Conservation (phyloP, 2,329 filamentous ascomycete species). For the Trichoderma breve region DNA sequence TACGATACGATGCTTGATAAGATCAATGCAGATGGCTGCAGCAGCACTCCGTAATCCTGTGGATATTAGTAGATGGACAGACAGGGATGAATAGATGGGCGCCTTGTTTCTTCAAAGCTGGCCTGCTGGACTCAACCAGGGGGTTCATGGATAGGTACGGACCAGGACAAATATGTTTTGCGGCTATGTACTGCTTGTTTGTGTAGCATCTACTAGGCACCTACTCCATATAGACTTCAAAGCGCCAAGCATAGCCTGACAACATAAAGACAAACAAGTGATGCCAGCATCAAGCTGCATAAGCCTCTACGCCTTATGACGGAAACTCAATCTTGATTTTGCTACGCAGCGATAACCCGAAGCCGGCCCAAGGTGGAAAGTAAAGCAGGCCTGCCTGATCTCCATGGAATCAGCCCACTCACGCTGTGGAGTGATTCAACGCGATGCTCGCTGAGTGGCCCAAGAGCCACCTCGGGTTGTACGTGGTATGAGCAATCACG, state of each 20-base stretch:
- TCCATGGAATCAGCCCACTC: slow-evolving; percentile 13
- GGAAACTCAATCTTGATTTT: background rate
- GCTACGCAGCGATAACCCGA: background rate
- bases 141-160: background rate
- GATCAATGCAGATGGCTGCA: background rate
- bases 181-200: background rate
- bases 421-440: slow-evolving; percentile 14
- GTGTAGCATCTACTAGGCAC: background rate
- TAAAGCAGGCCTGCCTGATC: slow-evolving; percentile 14
- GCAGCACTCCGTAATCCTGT: background rate
- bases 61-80: background rate
- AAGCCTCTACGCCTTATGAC: background rate
- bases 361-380: slow-evolving; percentile 1
- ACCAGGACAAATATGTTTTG: background rate
- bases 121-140: background rate
- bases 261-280: background rate
- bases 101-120: background rate
- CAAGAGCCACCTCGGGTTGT: background rate
- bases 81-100: background rate
- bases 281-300: background rate
- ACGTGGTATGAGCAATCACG: slow-evolving; percentile 19
- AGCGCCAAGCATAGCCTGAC: background rate
- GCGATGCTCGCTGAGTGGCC: slow-evolving; percentile 7
- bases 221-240: background rate
- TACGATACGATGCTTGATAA: background rate